These are phyloP conservation scores for Fomitopsis palustris DNA, from an alignment of 1,284 basidiomycete genomes.

Conservation along the genomic window DNA sequence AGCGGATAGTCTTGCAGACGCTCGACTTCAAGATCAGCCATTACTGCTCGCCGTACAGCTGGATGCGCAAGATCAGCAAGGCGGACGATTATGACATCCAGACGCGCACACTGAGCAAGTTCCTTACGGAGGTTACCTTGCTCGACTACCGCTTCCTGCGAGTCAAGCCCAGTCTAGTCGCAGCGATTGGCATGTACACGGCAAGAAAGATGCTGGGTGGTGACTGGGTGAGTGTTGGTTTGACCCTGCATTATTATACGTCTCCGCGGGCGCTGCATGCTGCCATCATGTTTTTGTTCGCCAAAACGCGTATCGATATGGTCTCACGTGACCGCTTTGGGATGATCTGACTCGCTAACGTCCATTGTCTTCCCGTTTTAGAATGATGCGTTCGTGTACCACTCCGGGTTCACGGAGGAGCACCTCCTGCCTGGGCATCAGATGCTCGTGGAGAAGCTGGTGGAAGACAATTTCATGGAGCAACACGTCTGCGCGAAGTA, in stretches of 20 bases:
- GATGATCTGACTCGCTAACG: slow-evolving; percentile 19
- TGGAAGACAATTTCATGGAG: slow-evolving; percentile 76
- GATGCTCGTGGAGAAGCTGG: slow-evolving; percentile 83
- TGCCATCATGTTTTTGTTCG: slow-evolving; percentile 20
- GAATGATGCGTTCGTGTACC: slow-evolving; percentile 91
- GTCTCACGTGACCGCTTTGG: slow-evolving; percentile 47
- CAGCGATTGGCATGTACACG: slow-evolving; percentile 98
- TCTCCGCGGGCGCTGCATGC: slow-evolving; percentile 22
- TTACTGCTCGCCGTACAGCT: slow-evolving; percentile 99
- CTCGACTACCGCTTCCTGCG: slow-evolving; percentile 92
- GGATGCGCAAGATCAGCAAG: slow-evolving; percentile 98
- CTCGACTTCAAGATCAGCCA: slow-evolving; percentile 95
- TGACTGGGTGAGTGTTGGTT: slow-evolving; percentile 76
- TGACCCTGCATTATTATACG: slow-evolving; percentile 13
- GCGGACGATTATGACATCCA: slow-evolving; percentile 99
- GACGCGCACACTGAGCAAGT: slow-evolving; percentile 96
- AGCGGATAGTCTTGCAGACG: slow-evolving; percentile 91
- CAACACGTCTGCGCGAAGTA: slow-evolving; percentile 97
- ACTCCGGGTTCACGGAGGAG: slow-evolving; percentile 90
- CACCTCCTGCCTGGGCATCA: slow-evolving; percentile 84
- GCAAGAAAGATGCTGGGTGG: slow-evolving; percentile 89
- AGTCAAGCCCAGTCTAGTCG: slow-evolving; percentile 91
- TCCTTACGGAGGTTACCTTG: slow-evolving; percentile 94
- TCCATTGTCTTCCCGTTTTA: slow-evolving; percentile 34
- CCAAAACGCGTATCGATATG: slow-evolving; percentile 11